Percentiles rank a stretch among this genome's conserved stretches.
Evolutionary conservation across 1,284 basidiomycete species (phyloP).

Genomic region (Apiotrichum mycotoxinovorans): DNA sequence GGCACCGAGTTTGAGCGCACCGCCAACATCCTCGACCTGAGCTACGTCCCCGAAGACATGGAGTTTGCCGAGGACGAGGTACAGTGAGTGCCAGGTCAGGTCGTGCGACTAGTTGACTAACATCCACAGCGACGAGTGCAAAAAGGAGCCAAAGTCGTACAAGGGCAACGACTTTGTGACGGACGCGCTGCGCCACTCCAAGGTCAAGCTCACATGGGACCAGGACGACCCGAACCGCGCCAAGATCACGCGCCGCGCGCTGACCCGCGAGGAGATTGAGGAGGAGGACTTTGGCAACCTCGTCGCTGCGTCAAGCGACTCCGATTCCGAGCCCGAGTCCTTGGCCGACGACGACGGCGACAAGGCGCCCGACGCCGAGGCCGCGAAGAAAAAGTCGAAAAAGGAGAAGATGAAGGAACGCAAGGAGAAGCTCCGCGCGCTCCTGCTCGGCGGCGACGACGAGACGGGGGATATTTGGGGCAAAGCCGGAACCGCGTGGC

Average conservation of each 20-base stretch:
- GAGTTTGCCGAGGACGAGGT: constrained; percentile 72
- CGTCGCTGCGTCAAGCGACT: constrained; percentile 67
- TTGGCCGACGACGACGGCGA: constrained; percentile 50
- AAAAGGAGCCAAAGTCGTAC: constrained; percentile 64
- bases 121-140: constrained; percentile 70
- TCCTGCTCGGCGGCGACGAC: constrained; percentile 66
- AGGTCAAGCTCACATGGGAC: constrained; percentile 98
- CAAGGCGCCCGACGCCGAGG: constrained; percentile 19
- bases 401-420: constrained; percentile 49
- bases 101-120: not conserved
- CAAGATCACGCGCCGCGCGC: constrained; percentile 69
- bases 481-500: constrained; percentile 39
- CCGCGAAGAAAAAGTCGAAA: constrained; percentile 41
- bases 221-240: constrained; percentile 90
- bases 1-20: constrained; percentile 96
- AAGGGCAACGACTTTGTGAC: constrained; percentile 89
- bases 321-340: constrained; percentile 49
- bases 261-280: constrained; percentile 80
- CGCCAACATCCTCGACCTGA: constrained; percentile 92
- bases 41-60: constrained; percentile 91
- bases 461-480: constrained; percentile 67
- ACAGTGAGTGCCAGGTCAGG: constrained; percentile 53
- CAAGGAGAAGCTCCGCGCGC: constrained; percentile 63
- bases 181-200: constrained; percentile 95
- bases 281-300: constrained; percentile 82